phyloP scores from a whole-genome alignment of 768 basidiomycete genomes.

The Podaxis mareebaensis region DNA sequence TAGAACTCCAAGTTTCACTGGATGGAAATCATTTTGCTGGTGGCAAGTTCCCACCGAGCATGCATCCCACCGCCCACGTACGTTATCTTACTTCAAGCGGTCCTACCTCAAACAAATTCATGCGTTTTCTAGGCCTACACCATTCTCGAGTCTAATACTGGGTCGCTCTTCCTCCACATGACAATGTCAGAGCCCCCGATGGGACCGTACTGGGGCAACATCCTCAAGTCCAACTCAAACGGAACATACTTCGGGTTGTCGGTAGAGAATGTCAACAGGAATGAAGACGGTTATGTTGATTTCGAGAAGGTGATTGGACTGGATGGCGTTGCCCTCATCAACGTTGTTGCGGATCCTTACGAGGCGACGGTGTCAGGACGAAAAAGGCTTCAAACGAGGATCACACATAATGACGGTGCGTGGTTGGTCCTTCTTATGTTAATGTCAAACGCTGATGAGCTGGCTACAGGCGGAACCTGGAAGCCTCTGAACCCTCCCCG shows the following conservation, averaged over 20 bases:
- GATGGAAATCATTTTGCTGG: slow-evolving; percentile 85
- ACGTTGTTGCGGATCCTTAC: slow-evolving; percentile 80
- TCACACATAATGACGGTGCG: slow-evolving; percentile 96
- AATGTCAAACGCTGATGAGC: slow-evolving; percentile 7
- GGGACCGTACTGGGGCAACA: slow-evolving; percentile 82
- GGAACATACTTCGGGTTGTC: slow-evolving; percentile 95
- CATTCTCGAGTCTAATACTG: slow-evolving; percentile 90
- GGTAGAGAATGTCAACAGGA: slow-evolving; percentile 87
- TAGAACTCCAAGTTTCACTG: slow-evolving; percentile 90
- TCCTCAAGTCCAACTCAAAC: slow-evolving; percentile 96
- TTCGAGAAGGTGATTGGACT: slow-evolving; percentile 98
- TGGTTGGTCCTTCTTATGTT: not conserved
- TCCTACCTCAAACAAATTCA: not conserved
- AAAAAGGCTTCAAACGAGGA: slow-evolving; percentile 81
- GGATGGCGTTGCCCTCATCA: slow-evolving; percentile 94
- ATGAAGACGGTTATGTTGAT: slow-evolving; percentile 85
- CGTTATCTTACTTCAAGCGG: slow-evolving; percentile 25
- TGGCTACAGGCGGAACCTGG: slow-evolving; percentile 77
- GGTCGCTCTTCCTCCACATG: slow-evolving; percentile 93
- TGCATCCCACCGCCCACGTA: slow-evolving; percentile 90
- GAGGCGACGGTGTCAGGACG: slow-evolving; percentile 69
- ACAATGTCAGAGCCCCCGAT: slow-evolving; percentile 77
- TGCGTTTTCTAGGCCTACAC: slow-evolving; percentile 72
- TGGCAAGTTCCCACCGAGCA: slow-evolving; percentile 87
- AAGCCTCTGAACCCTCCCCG: slow-evolving; percentile 75